phyloP scores from a whole-genome alignment of 2,329 filamentous ascomycete species.

The Colletotrichum euphorbiae region DNA sequence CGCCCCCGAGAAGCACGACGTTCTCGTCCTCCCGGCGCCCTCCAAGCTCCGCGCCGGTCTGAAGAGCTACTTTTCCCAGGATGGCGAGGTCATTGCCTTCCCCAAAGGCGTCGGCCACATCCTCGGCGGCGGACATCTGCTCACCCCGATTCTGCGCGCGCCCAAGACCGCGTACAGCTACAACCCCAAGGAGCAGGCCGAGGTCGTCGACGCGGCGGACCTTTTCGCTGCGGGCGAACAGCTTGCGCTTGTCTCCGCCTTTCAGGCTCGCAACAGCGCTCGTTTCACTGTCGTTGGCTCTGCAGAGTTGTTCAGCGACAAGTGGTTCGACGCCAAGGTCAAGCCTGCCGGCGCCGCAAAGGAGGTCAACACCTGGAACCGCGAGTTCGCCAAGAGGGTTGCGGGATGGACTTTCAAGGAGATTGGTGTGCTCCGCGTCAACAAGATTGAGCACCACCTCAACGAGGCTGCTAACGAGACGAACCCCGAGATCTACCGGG shows the following conservation, averaged over 20 bases:
- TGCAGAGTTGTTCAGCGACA: constrained; percentile 86
- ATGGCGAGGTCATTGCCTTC: constrained; percentile 77
- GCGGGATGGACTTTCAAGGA: constrained; percentile 98
- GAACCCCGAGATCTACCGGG: constrained; percentile 91
- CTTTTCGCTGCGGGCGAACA: constrained; percentile 87
- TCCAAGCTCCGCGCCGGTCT: constrained; percentile 73
- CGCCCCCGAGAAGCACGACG: constrained; percentile 86
- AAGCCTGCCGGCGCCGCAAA: constrained; percentile 65
- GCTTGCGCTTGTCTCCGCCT: constrained; percentile 82
- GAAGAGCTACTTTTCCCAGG: constrained; percentile 81
- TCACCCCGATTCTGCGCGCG: constrained; percentile 85
- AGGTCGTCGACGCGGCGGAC: constrained; percentile 75
- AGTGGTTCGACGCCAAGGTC: constrained; percentile 88
- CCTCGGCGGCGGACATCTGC: constrained; percentile 80
- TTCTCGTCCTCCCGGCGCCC: constrained; percentile 81
- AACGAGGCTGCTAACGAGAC: constrained; percentile 67
- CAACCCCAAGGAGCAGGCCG: constrained; percentile 87
- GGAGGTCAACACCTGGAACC: constrained; percentile 77
- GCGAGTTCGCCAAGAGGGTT: constrained; percentile 85
- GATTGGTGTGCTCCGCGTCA: constrained; percentile 87
- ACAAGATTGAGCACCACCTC: constrained; percentile 82
- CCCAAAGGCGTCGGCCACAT: constrained; percentile 84
- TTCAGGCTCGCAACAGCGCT: constrained; percentile 94
- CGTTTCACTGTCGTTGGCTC: constrained; percentile 88
- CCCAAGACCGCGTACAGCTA: constrained; percentile 91